A percentile compares a stretch with the other conserved stretches of the same genome.
Evolutionary conservation across 495 filamentous ascomycete species (phyloP).

Genomic region (Neurospora sp.): DNA sequence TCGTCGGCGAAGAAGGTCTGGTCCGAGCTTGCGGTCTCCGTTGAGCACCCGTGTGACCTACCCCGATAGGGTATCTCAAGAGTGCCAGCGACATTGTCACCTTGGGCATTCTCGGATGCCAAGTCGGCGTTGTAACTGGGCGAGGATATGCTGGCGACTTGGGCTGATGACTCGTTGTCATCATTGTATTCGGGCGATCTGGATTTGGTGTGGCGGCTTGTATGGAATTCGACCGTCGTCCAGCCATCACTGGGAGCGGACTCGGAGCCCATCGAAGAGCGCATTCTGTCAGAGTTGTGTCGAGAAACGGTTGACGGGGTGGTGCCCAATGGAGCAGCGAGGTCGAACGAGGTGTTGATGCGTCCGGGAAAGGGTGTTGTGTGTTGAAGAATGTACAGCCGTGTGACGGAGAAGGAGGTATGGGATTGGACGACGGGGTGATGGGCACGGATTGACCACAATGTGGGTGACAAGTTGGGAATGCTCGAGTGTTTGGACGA

Average conservation of each 20-base stretch:
- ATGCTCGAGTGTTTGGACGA: not conserved
- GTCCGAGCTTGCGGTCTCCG: conserved; percentile 5
- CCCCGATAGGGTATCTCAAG: not conserved
- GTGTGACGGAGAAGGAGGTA: not conserved
- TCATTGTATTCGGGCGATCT: conserved; percentile 20
- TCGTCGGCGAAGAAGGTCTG: conserved; percentile 1
- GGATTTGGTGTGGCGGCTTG: conserved; percentile 8
- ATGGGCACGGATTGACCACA: not conserved
- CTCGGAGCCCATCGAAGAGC: not conserved
- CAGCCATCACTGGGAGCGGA: not conserved
- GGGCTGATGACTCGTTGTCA: conserved; percentile 20
- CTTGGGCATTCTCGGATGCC: not conserved
- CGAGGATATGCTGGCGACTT: conserved; percentile 4
- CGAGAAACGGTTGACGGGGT: not conserved
- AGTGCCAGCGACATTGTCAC: not conserved
- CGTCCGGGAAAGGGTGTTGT: not conserved
- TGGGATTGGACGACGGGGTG: not conserved
- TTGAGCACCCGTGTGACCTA: conserved; percentile 6
- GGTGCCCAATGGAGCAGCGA: not conserved
- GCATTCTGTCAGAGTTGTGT: not conserved
- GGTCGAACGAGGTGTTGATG: not conserved
- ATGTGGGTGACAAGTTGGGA: not conserved
- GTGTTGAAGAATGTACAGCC: not conserved
- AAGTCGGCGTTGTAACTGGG: not conserved
- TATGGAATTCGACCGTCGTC: not conserved